Evolutionary conservation across 2,329 filamentous ascomycete genomes (phyloP).

Genomic region (Chaetomium globosum): DNA sequence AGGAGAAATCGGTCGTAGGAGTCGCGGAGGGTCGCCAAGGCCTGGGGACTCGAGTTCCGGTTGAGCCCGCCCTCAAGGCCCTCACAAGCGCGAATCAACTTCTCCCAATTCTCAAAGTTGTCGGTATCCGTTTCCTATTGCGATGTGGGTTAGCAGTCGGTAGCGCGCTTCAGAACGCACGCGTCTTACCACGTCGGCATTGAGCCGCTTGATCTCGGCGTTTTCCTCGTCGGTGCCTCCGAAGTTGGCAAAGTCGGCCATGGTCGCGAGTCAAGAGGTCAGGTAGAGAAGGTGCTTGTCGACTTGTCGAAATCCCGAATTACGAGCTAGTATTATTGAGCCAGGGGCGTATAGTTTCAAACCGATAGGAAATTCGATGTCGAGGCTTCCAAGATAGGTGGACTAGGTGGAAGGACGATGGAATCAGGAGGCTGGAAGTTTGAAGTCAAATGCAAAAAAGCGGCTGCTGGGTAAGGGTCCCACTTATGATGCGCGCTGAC

Average conservation of each 20-base stretch:
- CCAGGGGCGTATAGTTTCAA: not conserved
- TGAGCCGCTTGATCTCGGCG: constrained; percentile 76
- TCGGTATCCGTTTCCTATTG: constrained; percentile 71
- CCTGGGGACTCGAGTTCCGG: constrained; percentile 92
- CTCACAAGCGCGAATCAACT: constrained; percentile 80
- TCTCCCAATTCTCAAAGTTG: constrained; percentile 94
- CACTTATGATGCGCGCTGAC: constrained; percentile 24
- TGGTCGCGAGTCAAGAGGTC: constrained; percentile 42
- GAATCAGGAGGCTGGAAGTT: constrained; percentile 24
- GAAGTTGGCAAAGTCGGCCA: constrained; percentile 72
- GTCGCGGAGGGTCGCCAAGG: constrained; percentile 82
- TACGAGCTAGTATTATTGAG: not conserved
- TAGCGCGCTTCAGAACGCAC: not conserved
- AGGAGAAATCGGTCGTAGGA: constrained; percentile 90
- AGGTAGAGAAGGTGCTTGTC: constrained; percentile 1
- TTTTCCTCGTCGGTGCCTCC: constrained; percentile 79
- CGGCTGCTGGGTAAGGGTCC: constrained; percentile 18
- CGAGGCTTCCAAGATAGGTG: not conserved
- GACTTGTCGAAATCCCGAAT: not conserved
- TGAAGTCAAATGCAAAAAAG: constrained; percentile 27
- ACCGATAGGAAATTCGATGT: constrained; percentile 10
- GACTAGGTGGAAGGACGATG: not conserved
- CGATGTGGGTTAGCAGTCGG: constrained; percentile 13
- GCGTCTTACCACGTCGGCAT: constrained; percentile 71
- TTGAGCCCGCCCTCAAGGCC: constrained; percentile 89